Base-by-base conservation (phyloP, 495 filamentous ascomycete species). In the Lineolata rhizophorae region DNA sequence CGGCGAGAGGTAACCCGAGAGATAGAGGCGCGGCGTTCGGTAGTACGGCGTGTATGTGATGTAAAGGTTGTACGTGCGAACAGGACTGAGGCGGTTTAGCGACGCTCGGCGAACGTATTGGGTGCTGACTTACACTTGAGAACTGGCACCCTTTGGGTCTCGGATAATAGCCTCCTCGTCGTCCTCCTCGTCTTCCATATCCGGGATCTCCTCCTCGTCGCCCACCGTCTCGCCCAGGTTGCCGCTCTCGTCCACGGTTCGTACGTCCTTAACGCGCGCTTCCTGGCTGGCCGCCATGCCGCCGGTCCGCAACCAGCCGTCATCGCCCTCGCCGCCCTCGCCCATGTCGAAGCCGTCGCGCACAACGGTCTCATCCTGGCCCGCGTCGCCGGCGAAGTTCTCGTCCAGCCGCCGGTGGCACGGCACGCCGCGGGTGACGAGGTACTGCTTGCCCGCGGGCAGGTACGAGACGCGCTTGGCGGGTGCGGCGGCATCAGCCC, bases 121-220 rank as follows among this genome's bases (percentile, higher is more conserved):
- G n/a, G n/a, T n/a, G n/a, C n/a, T n/a, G n/a, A n/a, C n/a, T n/a
- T n/a, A n/a, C n/a, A n/a, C n/a, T n/a, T n/a, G n/a, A n/a, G n/a
- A n/a, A n/a, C n/a, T n/a, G n/a, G n/a, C n/a, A n/a, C 22, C 22
- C 22, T 67, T 2, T 25, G 62, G 59, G 46, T 92, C 87, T 2
- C 76, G 58, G 40, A 99, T 94, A 47, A 99, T 95, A 16, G 87
- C 87, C 57, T 94, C 85, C 40, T 92, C 82, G 37, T 95, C 87
- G 41, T 95, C 85, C 35, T 83, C 76, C 33, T 93, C 85, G 45
- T 97, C 87, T 43, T 95, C 87, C 78, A 94, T 94, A 51, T 95
- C 87, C 0, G 83, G 83, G 37, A 94, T 91, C 46, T 94, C 87
- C 13, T 73, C 80, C 9, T 78, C 70, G 13, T 60, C 56, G 38